Percentiles rank a stretch among this genome's conserved stretches.
These are phyloP conservation scores for maize (Zea mays) DNA, from an alignment of 176 grass and related monocot species.

Conservation along the genomic window Zm-B73-REFERENCE-NAM-5.0 NC_050101.1:12980501-12981000, in stretches of 20 bases:
- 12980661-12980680: slow-evolving; percentile 44
- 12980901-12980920: too few species aligned
- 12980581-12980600: slow-evolving; percentile 79
- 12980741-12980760: too few species aligned
- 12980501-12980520: slow-evolving; percentile 70
- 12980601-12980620: slow-evolving; percentile 87
- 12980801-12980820: too few species aligned
- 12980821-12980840: slow-evolving; percentile 75
- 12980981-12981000: slow-evolving; percentile 23
- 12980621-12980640: too few species aligned
- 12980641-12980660: slow-evolving; percentile 64
- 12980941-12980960: slow-evolving; percentile 70
- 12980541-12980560: slow-evolving; percentile 85
- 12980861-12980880: slow-evolving; percentile 65
- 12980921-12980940: slow-evolving; percentile 71
- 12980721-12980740: too few species aligned
- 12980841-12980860: slow-evolving; percentile 73
- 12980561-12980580: slow-evolving; percentile 90
- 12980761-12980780: too few species aligned
- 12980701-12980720: too few species aligned
- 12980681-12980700: slow-evolving; percentile 17
- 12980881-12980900: slow-evolving; percentile 90
- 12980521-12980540: slow-evolving; percentile 94
- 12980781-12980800: too few species aligned
- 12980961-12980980: slow-evolving; percentile 64